Evolutionary conservation across 805 yeast genomes (phyloP), one percentile per base, ranked within the genome.

Genomic region (Kodamaea fukazawae): DNA sequence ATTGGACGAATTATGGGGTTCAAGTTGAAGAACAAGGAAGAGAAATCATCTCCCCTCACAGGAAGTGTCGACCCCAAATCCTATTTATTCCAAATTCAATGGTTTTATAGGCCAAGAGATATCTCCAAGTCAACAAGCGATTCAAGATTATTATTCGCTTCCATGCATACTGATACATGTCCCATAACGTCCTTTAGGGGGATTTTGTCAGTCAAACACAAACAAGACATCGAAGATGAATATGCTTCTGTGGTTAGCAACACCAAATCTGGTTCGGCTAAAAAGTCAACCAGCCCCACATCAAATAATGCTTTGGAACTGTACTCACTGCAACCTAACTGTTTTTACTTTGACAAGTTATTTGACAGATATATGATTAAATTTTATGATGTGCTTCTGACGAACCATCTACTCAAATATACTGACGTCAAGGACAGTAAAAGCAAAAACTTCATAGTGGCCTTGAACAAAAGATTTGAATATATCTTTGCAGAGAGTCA

Each of bases 21-120:
- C 49, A 61, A 52, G 33, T 13, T 30, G 22, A 36, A 30, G 10
- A 26, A 31, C 16, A 25, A 29, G 5, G 9, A 7, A 6, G 18
- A 30, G 11, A 15, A 11, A 5, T 17, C 22, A 7, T 20, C 23
- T 6, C 23, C 5, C 7, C 17, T 23, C 8, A 6, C 23, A 5
- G 35, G 33, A 17, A 28, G 16, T 11, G 14, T 11, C 18, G 70
- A 71, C 7, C 82, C 84, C 2, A 71, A 71, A 20, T 70, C 71
- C 36, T 83, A 70, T 57, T 56, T 63, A 43, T 78, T 87, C 49
- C 81, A 80, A 45, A 81, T 91, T 48, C 90, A 90, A 61, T 90
- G 97, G 97, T 84, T 83, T 60, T 87, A 88, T 55, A 71, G 99
- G 36, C 91, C 96, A 1, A 65, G 90, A 42, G 97, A 89, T 55